A percentile compares a stretch with the other conserved stretches of the same genome.
Conservation (phyloP, 2,329 filamentous ascomycete genomes). For the Xylaria sp. region DNA sequence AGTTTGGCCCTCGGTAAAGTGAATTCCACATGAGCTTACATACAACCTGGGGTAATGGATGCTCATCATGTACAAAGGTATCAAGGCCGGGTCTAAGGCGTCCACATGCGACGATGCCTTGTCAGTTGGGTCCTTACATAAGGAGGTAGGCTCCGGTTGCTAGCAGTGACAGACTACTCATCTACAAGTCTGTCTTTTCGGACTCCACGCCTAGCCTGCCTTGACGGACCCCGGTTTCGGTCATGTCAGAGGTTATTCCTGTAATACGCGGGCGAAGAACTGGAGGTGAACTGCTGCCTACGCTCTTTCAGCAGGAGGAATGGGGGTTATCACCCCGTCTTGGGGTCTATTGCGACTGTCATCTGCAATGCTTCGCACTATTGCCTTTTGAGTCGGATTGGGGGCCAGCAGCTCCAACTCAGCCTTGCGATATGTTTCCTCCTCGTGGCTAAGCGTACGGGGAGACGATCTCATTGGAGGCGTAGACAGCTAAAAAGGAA, state of each 20-base stretch:
- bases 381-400: background rate
- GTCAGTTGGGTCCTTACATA: background rate
- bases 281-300: background rate
- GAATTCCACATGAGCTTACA: background rate
- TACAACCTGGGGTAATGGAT: background rate
- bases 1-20: background rate
- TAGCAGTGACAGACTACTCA: background rate
- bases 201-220: background rate
- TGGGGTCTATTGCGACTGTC: conserved; percentile 4
- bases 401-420: background rate
- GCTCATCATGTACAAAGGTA: background rate
- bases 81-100: background rate
- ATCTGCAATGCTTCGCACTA: background rate
- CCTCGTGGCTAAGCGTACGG: background rate
- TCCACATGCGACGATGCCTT: background rate
- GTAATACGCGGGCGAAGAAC: background rate
- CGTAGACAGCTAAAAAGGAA: background rate
- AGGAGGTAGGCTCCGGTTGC: background rate
- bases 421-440: background rate
- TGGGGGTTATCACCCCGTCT: background rate
- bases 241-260: background rate
- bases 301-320: background rate
- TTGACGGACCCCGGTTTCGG: background rate
- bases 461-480: background rate
- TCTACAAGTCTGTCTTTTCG: background rate